Evolutionary conservation across 768 basidiomycete species (phyloP).

Genomic region (Boletus speciosus): DNA sequence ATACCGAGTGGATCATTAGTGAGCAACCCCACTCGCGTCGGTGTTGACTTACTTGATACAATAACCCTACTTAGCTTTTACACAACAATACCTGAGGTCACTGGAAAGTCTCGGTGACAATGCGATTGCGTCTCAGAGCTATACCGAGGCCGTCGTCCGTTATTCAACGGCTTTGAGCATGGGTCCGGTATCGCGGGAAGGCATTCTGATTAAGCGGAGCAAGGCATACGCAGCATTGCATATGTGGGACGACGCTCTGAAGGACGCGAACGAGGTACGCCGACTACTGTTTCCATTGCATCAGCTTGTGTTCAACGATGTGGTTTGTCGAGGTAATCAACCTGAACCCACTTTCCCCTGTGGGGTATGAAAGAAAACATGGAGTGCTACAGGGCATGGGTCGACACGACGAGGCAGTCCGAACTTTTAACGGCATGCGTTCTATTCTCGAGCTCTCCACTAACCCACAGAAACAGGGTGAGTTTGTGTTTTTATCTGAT

Average conservation of each 20-base stretch:
- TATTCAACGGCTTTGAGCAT: background rate
- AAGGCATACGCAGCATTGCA: background rate
- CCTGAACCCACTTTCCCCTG: background rate
- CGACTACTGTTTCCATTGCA: background rate
- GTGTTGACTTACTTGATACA: background rate
- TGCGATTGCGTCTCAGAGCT: background rate
- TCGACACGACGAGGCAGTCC: background rate
- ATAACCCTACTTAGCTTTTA: background rate
- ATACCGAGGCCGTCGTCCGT: conserved; percentile 1
- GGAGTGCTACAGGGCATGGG: conserved; percentile 11
- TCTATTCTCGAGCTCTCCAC: background rate
- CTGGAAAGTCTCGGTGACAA: conserved; percentile 1
- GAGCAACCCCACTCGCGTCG: background rate
- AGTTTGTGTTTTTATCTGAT: background rate
- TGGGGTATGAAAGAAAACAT: conserved; percentile 3
- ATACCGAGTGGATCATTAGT: conserved; percentile 4
- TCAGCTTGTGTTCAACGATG: background rate
- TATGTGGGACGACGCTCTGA: background rate
- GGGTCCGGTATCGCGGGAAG: background rate
- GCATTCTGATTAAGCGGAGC: conserved; percentile 2
- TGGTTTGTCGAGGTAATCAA: background rate
- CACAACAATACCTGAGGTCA: background rate
- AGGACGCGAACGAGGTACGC: conserved; percentile 4
- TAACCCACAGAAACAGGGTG: background rate
- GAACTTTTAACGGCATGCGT: background rate